These are phyloP conservation scores for Cyclotella atomus DNA, from an alignment of 108 stramenopile species.

Conservation along the genomic window DNA sequence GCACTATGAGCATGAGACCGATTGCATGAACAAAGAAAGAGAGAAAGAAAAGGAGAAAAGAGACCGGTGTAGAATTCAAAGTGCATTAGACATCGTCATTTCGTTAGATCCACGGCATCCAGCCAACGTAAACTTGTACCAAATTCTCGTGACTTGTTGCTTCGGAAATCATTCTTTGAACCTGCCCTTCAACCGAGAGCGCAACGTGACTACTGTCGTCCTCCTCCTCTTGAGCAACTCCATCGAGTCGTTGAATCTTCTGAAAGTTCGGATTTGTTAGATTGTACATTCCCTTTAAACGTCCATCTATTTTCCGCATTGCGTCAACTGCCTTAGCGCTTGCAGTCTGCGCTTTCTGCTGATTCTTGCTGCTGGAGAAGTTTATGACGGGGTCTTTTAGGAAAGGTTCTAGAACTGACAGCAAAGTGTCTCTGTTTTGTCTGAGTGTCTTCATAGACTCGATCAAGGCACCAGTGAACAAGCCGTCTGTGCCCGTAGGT, in stretches of 20 bases:
- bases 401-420: slow-evolving; percentile 98
- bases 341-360: slow-evolving; percentile 46
- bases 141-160: slow-evolving; percentile 87
- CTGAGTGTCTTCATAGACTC: slow-evolving; percentile 88
- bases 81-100: too few relatives aligned
- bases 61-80: too few relatives aligned
- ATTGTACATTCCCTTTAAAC: slow-evolving; percentile 88
- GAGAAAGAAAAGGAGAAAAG: too few relatives aligned
- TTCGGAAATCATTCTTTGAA: slow-evolving; percentile 86
- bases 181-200: slow-evolving; percentile 91
- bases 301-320: slow-evolving; percentile 80
- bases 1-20: too few relatives aligned
- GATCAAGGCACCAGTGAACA: slow-evolving; percentile 81
- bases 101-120: slow-evolving; percentile 88
- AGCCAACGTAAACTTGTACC: slow-evolving; percentile 88
- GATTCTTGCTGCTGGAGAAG: slow-evolving; percentile 66
- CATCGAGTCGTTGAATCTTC: slow-evolving; percentile 49
- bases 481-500: slow-evolving; percentile 88
- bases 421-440: slow-evolving; percentile 89
- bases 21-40: too few relatives aligned
- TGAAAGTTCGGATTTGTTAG: slow-evolving; percentile 82
- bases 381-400: slow-evolving; percentile 93
- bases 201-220: slow-evolving; percentile 71
- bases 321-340: slow-evolving; percentile 35
- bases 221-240: slow-evolving; percentile 30